Evolutionary conservation across 495 filamentous ascomycete genomes (phyloP), one percentile per base, ranked within the genome.

Genomic region (Penicillium bialowiezense): DNA sequence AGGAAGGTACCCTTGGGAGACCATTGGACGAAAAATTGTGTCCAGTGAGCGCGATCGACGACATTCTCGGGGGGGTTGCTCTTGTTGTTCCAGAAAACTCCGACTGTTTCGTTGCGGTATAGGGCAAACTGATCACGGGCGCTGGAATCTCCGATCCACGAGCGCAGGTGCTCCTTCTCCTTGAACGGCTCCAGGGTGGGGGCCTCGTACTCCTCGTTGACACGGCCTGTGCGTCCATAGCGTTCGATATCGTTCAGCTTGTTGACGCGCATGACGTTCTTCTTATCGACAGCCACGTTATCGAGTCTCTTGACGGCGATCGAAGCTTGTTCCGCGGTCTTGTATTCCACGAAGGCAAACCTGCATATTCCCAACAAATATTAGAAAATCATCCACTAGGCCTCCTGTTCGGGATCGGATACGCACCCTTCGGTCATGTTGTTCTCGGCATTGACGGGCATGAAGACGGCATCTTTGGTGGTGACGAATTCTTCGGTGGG

Each of bases 61-160:
- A 95, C 81, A 34, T 82, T 81, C 72, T 97, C 93, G 12, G 93
- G 90, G 1, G 76, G 61, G 49, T 97, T 93, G 69, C 84, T 89
- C 74, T 95, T 92, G 80, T 90, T 93, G 73, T 97, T 97, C 92
- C 91, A 97, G 77, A 89, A 96, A 0, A 98, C 88, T 37, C 90
- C 91, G 14, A 98, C 93, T 48, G 85, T 83, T 35, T 97, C 93
- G 49, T 82, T 83, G 32, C 88, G 84, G 78, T 85, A 96, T 77
- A 97, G 90, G 58, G 87, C 87, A 57, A 97, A 90, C 68, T 98
- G 91, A 69, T 98, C 93, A 20, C 93, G 89, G 40, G 85, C 90
- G 52, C 84, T 87, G 44, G 82, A 72, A 65, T 98, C 93, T 29
- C 83, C 84, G 52, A 98, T 74, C 84, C 91, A 98, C 59, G 86